Percentiles rank a stretch among this genome's conserved stretches.
Conservation (phyloP, 352 stramenopile species). For the Bremia lactucae region DNA sequence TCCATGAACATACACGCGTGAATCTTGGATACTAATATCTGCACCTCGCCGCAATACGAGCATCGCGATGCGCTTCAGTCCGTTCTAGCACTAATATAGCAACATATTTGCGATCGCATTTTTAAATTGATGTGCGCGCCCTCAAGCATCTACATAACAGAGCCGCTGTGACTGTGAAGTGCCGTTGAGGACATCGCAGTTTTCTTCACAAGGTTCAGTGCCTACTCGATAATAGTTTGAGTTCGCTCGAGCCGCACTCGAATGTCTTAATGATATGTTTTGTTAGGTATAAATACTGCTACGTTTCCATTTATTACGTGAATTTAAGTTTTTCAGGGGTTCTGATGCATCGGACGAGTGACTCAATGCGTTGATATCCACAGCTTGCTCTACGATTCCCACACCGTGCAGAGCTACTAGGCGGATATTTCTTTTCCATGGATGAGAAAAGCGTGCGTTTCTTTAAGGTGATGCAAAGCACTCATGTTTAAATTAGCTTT, state of each 20-base stretch:
- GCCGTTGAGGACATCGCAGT: slow-evolving; percentile 83
- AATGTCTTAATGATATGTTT: slow-evolving; percentile 18
- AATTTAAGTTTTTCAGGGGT: no score
- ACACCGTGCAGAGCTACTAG: slow-evolving; percentile 40
- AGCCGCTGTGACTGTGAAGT: slow-evolving; percentile 76
- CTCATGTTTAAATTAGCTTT: no score
- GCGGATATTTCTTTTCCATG: no score
- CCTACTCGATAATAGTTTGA: no score
- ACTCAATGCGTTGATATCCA: slow-evolving; percentile 53
- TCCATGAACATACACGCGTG: slow-evolving; percentile 10
- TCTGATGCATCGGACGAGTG: slow-evolving; percentile 57
- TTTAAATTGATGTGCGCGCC: slow-evolving; percentile 66
- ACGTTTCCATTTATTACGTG: not conserved
- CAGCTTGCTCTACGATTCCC: slow-evolving; percentile 44
- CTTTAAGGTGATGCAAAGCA: no score
- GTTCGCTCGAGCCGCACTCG: no score
- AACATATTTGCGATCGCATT: slow-evolving; percentile 82
- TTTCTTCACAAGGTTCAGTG: slow-evolving; percentile 14
- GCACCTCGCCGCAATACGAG: slow-evolving; percentile 67
- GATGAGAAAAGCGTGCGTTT: no score
- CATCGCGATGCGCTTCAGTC: slow-evolving; percentile 85
- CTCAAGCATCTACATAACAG: slow-evolving; percentile 80
- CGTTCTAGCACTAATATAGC: slow-evolving; percentile 84
- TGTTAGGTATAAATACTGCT: not conserved
- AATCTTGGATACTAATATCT: slow-evolving; percentile 84